Evolutionary conservation across 768 basidiomycete genomes (phyloP).

Genomic region (Lactarius akahatsu): DNA sequence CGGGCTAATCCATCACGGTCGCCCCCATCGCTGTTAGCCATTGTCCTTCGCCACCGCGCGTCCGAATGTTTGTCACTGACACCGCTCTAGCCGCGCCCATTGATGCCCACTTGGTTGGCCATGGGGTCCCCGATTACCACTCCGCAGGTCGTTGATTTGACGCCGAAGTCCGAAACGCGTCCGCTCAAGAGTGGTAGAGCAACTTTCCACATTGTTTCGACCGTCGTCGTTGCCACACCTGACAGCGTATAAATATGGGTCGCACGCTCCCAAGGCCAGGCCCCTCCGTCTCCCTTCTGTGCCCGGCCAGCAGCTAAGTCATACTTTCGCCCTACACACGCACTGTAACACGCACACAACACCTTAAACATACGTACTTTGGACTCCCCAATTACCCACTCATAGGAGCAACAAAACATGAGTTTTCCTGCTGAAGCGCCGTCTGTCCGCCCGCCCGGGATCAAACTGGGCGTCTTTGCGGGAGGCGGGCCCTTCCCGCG

Average conservation of each 20-base stretch:
- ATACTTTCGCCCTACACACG: not conserved
- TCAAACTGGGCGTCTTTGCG: constrained; percentile 17
- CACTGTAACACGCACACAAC: not conserved
- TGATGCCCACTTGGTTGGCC: not conserved
- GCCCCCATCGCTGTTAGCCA: not conserved
- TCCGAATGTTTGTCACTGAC: not conserved
- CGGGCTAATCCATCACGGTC: not conserved
- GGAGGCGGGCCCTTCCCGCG: constrained; percentile 21
- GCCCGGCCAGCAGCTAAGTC: not conserved
- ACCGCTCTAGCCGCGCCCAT: not conserved
- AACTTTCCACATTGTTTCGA: constrained; percentile 1
- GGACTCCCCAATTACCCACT: not conserved
- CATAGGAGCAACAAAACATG: not conserved
- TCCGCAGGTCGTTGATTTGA: not conserved
- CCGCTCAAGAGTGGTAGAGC: not conserved
- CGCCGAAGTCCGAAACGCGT: not conserved
- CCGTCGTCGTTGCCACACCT: not conserved
- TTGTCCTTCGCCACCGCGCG: not conserved
- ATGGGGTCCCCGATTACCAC: not conserved
- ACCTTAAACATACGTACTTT: not conserved
- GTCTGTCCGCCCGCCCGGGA: constrained; percentile 1
- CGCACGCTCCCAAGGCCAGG: not conserved
- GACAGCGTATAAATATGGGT: not conserved
- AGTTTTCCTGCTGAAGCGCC: constrained; percentile 15
- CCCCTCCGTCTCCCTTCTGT: not conserved